Base-by-base conservation (phyloP, 1,139 yeast genomes). In the Candida glucosophila region DNA sequence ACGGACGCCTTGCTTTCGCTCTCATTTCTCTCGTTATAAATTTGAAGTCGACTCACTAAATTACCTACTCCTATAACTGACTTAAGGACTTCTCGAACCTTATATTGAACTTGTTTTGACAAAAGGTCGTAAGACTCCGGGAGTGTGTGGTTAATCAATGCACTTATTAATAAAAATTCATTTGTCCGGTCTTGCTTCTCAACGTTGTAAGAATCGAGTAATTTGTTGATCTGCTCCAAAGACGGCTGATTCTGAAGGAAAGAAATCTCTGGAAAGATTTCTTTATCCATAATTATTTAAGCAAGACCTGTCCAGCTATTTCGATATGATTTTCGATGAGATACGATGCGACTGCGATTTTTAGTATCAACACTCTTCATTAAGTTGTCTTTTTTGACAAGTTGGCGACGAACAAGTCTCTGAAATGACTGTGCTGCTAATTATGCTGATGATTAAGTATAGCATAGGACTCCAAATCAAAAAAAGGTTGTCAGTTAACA, bases 41-140 rank as follows among this genome's bases (percentile, higher is more conserved):
- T 8, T 13, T 15, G 14, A 10, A 57, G 32, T 12, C 40, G 41
- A 13, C 44, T 44, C 4, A 46, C 17, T 13, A 58, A 36, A 24
- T 54, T 55, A 1, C 63, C 59, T 6, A 58, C 25, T 1, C 64
- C 65, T 4, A 41, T 31, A 2, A 47, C 35, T 0, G 52, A 31
- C 22, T 41, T 45, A 19, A 57, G 45, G 5, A 34, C 31, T 2
- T 20, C 20, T 7, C 35, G 29, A 8, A 55, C 34, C 2, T 26
- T 24, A 2, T 22, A 12, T 23, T 39, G 31, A 8, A 37, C 19
- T 3, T 16, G 12, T 2, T 15, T 6, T 0, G 52, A 47, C 7
- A 53, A 36, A 4, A 41, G 31, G 2, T 9, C 11, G 29, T 41
- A 48, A 2, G 43, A 33, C 26, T 44, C 47, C 1, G 64, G 65